Evolutionary conservation across 2,329 filamentous ascomycete species (phyloP), one percentile per base, ranked within the genome.

Genomic region (Stylonectria norvegica): DNA sequence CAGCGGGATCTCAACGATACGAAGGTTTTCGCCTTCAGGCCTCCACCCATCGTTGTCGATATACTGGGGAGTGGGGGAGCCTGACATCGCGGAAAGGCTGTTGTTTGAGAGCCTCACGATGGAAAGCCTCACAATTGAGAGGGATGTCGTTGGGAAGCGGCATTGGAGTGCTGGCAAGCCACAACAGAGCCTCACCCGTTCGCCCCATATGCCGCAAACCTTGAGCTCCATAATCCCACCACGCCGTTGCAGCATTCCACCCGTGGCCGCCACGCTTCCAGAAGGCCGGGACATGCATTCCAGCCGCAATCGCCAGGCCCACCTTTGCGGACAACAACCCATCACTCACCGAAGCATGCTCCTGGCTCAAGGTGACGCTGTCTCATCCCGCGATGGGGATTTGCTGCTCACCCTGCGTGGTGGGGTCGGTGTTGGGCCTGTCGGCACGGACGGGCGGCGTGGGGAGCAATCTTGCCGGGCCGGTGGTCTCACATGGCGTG

Each of bases 221-320:
- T 46, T 48, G 11, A n/a, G 18, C 37, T 39, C 31, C 42, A 41
- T 43, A 38, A 9, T 50, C 41, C 48, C 42, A 39, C 25, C 23
- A 33, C 28, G 27, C 40, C 48, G 44, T 30, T 5, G 11, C 20
- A 40, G 25, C 42, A 49, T 47, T 51, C 42, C 48, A 49, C 39
- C 20, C 20, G 29, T 19, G 20, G 10, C 18, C 38, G 37, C 45
- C 39, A 34, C 33, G 11, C 30, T 38, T 31, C 31, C 20, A 23
- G 15, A 43, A 49, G 22, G 22, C 4, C 30, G 34, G 29, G 38
- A 40, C 29, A 18, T 14, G 3, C 9, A 30, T 9, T 19, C 30
- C 17, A 32, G 19, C 30, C 30, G n/a, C 15, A 32, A 32, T 32
- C 27, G 9, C 17, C 5, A 25, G 16, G 3, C n/a, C 12, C 36